A percentile compares a stretch with the other conserved stretches of the same genome.
Conservation (phyloP, 306 rosid species). For the Senna siamea region DNA sequence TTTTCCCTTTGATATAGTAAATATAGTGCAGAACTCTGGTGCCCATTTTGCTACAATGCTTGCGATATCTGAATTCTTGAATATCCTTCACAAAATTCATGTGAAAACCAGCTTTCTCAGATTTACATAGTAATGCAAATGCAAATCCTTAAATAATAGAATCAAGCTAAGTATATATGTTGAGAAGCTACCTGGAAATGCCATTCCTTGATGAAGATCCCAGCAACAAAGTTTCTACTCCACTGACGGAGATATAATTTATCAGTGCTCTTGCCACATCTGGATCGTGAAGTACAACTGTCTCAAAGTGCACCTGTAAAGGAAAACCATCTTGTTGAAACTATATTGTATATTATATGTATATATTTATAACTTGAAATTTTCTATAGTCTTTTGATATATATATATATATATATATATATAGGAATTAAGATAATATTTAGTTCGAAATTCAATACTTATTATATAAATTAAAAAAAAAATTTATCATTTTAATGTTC, state of each 20-base stretch:
- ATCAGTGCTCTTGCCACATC: slow-evolving; percentile 45
- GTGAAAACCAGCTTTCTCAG: too few species aligned
- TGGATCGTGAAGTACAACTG: slow-evolving; percentile 37
- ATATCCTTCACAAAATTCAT: slow-evolving; percentile 36
- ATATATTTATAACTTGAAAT: too few species aligned
- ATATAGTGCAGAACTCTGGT: slow-evolving; percentile 45
- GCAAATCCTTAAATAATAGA: too few species aligned
- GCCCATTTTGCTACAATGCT: slow-evolving; percentile 44
- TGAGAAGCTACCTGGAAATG: slow-evolving; percentile 44
- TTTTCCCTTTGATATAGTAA: slow-evolving; percentile 44
- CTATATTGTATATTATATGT: too few species aligned
- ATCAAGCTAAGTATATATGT: not conserved
- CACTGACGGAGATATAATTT: slow-evolving; percentile 33
- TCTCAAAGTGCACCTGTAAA: slow-evolving; percentile 46
- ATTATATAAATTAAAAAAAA: too few species aligned
- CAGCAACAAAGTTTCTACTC: slow-evolving; percentile 37
- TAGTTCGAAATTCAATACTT: too few species aligned
- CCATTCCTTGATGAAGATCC: slow-evolving; percentile 47
- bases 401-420: too few species aligned
- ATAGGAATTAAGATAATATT: too few species aligned
- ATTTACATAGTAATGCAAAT: too few species aligned
- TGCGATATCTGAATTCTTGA: slow-evolving; percentile 41
- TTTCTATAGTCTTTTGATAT: too few species aligned
- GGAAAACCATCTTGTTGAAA: too few species aligned
- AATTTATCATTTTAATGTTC: too few species aligned